Evolutionary conservation across 805 yeast species (phyloP).

Genomic region (Lipomyces sp.): DNA sequence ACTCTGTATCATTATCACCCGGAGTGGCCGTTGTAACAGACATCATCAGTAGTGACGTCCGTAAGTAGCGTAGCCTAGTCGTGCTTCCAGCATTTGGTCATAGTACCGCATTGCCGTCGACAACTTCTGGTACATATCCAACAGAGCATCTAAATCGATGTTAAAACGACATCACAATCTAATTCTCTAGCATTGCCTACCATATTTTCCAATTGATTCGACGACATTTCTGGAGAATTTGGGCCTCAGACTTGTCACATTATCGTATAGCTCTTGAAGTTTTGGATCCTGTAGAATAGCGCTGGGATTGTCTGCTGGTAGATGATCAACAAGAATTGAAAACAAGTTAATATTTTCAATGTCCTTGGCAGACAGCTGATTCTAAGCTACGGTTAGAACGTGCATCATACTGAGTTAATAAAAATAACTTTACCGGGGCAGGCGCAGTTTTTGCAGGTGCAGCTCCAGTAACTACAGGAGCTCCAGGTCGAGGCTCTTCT

Average conservation of each 20-base stretch:
- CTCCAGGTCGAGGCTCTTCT: slow-evolving; percentile 14
- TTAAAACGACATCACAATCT: slow-evolving; percentile 6
- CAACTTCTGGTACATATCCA: slow-evolving; percentile 77
- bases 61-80: slow-evolving; percentile 27
- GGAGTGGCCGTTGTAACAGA: background rate
- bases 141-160: slow-evolving; percentile 50
- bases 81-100: slow-evolving; percentile 68
- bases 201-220: slow-evolving; percentile 64
- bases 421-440: slow-evolving; percentile 1
- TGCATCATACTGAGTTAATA: background rate
- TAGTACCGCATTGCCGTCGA: slow-evolving; percentile 76
- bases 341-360: slow-evolving; percentile 72
- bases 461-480: slow-evolving; percentile 10
- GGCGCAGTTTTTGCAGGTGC: background rate
- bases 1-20: background rate
- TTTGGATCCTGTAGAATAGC: slow-evolving; percentile 54
- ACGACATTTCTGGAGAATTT: slow-evolving; percentile 66
- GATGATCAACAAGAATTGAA: slow-evolving; percentile 64
- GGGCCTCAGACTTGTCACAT: slow-evolving; percentile 67
- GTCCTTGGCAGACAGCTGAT: slow-evolving; percentile 60
- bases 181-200: slow-evolving; percentile 6
- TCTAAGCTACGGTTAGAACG: background rate
- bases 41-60: slow-evolving; percentile 1
- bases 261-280: slow-evolving; percentile 62
- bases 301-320: slow-evolving; percentile 54